phyloP scores from a whole-genome alignment of 148 eudicot species.

The Fagopyrum tataricum region DNA sequence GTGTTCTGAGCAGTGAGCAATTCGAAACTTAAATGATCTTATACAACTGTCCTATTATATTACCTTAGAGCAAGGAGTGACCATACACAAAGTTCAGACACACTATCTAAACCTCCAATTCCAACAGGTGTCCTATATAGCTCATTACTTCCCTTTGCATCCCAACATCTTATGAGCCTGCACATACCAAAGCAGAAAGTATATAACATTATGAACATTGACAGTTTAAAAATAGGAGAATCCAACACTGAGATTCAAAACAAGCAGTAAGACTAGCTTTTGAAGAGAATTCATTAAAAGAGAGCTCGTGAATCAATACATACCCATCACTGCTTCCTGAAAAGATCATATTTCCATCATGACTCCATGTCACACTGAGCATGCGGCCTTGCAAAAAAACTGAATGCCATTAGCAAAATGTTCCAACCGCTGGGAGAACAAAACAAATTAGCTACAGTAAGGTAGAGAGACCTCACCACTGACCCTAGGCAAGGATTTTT shows the following conservation, averaged over 20 bases:
- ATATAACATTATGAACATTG: background rate
- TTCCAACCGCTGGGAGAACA: background rate
- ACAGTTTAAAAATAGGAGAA: background rate
- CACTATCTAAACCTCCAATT: slow-evolving; percentile 70
- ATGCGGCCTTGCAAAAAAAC: slow-evolving; percentile 42
- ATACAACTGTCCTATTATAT: background rate
- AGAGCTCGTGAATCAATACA: slow-evolving; percentile 7
- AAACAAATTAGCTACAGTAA: slow-evolving; percentile 1
- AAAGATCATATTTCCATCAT: slow-evolving; percentile 57
- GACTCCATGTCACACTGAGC: slow-evolving; percentile 81
- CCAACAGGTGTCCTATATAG: slow-evolving; percentile 83
- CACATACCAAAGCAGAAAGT: slow-evolving; percentile 7
- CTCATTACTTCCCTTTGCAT: slow-evolving; percentile 47
- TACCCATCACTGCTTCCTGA: slow-evolving; percentile 97
- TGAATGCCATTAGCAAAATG: background rate
- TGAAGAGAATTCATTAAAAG: background rate
- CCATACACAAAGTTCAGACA: slow-evolving; percentile 82
- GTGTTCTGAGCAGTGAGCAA: background rate
- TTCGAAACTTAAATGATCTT: background rate
- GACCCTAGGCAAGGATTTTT: slow-evolving; percentile 75
- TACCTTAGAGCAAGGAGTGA: slow-evolving; percentile 83
- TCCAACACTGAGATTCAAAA: background rate
- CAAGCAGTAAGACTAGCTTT: background rate
- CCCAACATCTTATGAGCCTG: slow-evolving; percentile 94
- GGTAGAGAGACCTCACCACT: slow-evolving; percentile 68